phyloP scores from a whole-genome alignment of 225 moss, liverwort and hornwort species.

The Sphagnum tenellum region DNA sequence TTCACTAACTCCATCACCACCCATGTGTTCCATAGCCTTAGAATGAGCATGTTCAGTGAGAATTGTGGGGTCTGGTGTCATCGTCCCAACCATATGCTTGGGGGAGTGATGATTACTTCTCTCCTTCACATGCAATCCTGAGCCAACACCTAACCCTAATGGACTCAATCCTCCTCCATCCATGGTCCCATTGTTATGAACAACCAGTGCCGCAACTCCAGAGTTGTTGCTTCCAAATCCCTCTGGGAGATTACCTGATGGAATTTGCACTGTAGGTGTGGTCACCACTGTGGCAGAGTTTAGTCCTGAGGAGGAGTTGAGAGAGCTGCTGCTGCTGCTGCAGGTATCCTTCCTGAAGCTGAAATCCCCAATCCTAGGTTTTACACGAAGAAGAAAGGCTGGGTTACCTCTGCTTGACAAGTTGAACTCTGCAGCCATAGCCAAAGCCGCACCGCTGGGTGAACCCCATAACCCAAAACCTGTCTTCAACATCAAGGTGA shows the following conservation, averaged over 20 bases:
- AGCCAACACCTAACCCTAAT: constrained; percentile 23
- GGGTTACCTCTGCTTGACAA: constrained; percentile 56
- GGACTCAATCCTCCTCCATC: constrained; percentile 19
- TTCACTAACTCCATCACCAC: constrained; percentile 1
- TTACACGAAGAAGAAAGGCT: constrained; percentile 67
- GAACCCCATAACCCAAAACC: constrained; percentile 93
- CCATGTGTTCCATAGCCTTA: no score
- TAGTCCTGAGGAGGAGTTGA: background rate
- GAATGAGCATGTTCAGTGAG: no score
- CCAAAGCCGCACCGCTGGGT: constrained; percentile 67
- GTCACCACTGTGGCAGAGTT: background rate
- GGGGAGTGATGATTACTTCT: no score
- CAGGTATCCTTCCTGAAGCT: constrained; percentile 60
- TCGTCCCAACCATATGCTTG: no score
- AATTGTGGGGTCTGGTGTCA: no score
- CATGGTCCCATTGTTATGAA: no score
- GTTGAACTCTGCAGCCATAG: constrained; percentile 73
- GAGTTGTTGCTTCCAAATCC: no score
- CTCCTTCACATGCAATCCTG: constrained; percentile 16
- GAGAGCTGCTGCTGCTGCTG: constrained; percentile 4
- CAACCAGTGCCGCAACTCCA: no score
- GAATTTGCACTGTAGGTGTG: background rate
- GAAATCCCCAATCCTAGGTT: constrained; percentile 78
- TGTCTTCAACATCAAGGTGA: constrained; percentile 63
- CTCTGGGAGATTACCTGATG: no score